Percentiles rank a stretch among this genome's conserved stretches.
Conservation (phyloP, 208 protist species). For the Leishmania gerbilli region DNA sequence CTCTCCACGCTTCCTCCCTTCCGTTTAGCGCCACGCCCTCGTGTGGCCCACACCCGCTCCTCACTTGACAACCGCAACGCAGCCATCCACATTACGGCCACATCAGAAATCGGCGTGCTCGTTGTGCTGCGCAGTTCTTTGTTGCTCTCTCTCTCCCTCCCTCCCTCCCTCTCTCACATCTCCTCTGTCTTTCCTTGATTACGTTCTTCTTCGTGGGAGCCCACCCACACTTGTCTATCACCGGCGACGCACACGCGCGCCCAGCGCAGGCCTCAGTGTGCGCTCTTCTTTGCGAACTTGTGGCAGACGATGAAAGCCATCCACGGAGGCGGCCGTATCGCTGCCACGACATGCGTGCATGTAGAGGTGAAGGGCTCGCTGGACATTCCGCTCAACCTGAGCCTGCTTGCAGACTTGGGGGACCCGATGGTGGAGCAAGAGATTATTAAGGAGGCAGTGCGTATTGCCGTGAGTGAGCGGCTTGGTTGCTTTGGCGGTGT, state of each 20-base stretch:
- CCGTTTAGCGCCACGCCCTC: neutral
- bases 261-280: neutral
- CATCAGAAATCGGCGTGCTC: neutral
- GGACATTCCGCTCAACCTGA: slow-evolving; percentile 49
- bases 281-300: neutral
- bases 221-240: neutral
- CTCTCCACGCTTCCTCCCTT: neutral
- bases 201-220: neutral
- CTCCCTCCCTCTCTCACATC: neutral
- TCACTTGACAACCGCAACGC: neutral
- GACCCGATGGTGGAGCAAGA: slow-evolving; percentile 65
- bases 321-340: neutral
- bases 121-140: slow-evolving; percentile 1
- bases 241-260: neutral
- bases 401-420: slow-evolving; percentile 49
- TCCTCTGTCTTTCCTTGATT: neutral
- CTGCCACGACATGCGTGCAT: slow-evolving; percentile 23
- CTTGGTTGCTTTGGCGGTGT: slow-evolving; percentile 70
- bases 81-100: neutral
- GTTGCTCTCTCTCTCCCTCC: neutral
- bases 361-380: slow-evolving; percentile 57
- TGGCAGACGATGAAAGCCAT: neutral
- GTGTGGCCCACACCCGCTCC: neutral
- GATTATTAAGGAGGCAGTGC: slow-evolving; percentile 68
- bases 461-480: slow-evolving; percentile 64